Conservation (phyloP, 1,284 basidiomycete species). For the Prillingera fragicola region DNA sequence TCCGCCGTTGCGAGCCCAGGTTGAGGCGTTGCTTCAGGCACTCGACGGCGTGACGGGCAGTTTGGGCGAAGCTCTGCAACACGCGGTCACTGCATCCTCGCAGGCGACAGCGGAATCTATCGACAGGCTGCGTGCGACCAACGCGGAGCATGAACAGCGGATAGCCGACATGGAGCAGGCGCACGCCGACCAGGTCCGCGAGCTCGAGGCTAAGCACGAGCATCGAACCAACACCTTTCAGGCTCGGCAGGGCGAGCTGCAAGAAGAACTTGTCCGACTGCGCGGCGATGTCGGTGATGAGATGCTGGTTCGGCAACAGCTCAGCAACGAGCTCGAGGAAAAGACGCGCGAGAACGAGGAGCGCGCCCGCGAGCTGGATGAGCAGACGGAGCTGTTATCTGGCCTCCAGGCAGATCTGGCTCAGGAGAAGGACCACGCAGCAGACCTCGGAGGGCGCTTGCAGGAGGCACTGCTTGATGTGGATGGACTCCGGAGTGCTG, state of each 20-base stretch:
- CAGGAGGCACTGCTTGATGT: constrained; percentile 63
- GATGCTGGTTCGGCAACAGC: constrained; percentile 33
- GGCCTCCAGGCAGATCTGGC: constrained; percentile 52
- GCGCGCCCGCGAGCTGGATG: constrained; percentile 26
- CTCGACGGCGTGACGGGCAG: constrained; percentile 70
- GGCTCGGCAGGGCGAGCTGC: constrained; percentile 60
- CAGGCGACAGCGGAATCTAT: not conserved
- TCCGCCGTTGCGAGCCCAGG: constrained; percentile 55
- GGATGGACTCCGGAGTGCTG: constrained; percentile 53
- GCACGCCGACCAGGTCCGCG: constrained; percentile 56
- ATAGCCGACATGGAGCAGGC: constrained; percentile 21
- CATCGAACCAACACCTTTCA: constrained; percentile 61
- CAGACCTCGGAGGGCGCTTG: constrained; percentile 52
- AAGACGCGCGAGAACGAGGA: constrained; percentile 33
- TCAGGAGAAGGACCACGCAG: constrained; percentile 54
- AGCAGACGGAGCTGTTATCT: constrained; percentile 29
- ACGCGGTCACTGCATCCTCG: constrained; percentile 51
- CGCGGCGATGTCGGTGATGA: constrained; percentile 40
- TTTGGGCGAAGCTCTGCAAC: constrained; percentile 73
- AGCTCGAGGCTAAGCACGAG: constrained; percentile 59
- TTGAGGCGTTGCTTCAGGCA: constrained; percentile 64
- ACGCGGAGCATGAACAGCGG: constrained; percentile 23
- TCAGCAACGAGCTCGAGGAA: constrained; percentile 34
- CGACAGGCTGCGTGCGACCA: constrained; percentile 10
- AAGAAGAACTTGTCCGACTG: constrained; percentile 40